Evolutionary conservation across 1,284 basidiomycete species (phyloP).

Genomic region (Melampsora americana): DNA sequence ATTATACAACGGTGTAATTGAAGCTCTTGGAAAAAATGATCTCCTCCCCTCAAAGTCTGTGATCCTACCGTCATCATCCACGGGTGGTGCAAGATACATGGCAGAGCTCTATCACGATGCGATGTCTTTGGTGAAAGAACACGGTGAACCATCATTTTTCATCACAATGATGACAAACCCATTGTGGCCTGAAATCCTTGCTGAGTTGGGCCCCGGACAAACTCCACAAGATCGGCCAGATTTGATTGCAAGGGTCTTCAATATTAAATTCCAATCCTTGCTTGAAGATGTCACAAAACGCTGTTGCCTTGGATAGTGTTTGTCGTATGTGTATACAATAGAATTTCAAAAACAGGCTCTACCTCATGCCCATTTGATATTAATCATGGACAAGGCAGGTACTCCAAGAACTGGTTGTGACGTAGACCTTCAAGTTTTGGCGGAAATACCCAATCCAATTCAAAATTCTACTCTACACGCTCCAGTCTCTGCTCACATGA

Average conservation of each 20-base stretch:
- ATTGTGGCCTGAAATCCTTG: conserved; percentile 55
- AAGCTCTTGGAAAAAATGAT: conserved; percentile 3
- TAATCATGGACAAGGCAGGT: not conserved
- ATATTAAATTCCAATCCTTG: not conserved
- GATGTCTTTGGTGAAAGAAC: conserved; percentile 53
- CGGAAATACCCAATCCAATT: not conserved
- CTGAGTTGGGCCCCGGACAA: not conserved
- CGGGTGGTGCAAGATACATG: conserved; percentile 54
- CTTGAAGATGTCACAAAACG: not conserved
- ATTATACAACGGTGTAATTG: not conserved
- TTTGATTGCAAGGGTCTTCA: not conserved
- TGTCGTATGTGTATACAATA: conserved; percentile 11
- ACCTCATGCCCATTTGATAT: not conserved
- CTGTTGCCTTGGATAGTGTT: not conserved
- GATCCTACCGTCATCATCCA: conserved; percentile 54
- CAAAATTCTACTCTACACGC: not conserved
- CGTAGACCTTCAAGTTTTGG: not conserved
- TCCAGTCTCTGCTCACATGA: not conserved
- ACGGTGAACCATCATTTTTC: conserved; percentile 55
- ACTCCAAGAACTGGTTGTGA: not conserved
- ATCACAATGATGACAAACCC: conserved; percentile 57
- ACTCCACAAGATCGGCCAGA: not conserved
- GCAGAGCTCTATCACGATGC: conserved; percentile 55
- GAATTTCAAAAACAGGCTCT: conserved; percentile 22
- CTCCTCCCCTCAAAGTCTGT: conserved; percentile 46